Percentiles rank a stretch among this genome's conserved stretches.
Conservation (phyloP, 1,139 yeast species). For the Neolecta irregularis region DNA sequence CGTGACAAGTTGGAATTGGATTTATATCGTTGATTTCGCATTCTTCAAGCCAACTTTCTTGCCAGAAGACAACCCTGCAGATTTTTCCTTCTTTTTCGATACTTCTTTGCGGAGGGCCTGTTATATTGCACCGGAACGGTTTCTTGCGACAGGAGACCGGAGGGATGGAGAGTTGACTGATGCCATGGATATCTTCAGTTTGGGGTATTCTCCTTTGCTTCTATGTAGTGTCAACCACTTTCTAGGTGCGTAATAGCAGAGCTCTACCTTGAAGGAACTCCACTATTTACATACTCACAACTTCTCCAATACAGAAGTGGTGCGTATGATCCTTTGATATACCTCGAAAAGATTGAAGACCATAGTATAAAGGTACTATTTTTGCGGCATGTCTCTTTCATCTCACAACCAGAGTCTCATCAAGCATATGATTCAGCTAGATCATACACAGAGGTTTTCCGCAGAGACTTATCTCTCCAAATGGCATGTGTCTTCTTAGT, state of each 20-base stretch:
- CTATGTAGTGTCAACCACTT: not conserved
- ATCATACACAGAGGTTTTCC: conserved; percentile 44
- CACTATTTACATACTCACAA: conserved; percentile 74
- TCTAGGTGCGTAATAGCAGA: conserved; percentile 84
- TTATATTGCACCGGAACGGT: conserved; percentile 89
- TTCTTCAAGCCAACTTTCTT: conserved; percentile 67
- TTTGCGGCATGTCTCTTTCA: not conserved
- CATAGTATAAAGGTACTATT: conserved; percentile 33
- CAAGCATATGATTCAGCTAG: conserved; percentile 42
- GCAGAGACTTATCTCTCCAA: conserved; percentile 40
- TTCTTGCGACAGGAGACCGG: conserved; percentile 28
- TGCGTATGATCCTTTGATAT: conserved; percentile 29
- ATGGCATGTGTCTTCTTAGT: no score
- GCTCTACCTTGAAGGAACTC: conserved; percentile 68
- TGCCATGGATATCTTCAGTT: conserved; percentile 53
- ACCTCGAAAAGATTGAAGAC: conserved; percentile 40
- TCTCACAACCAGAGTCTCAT: conserved; percentile 36
- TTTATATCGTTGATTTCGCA: conserved; percentile 68
- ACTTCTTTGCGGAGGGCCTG: conserved; percentile 76
- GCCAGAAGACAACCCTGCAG: conserved; percentile 93
- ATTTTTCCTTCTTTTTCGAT: conserved; percentile 81
- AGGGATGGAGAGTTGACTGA: conserved; percentile 35
- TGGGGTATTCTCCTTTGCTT: conserved; percentile 16
- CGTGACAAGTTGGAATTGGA: conserved; percentile 84
- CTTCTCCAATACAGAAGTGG: conserved; percentile 64